A percentile compares a stretch with the other conserved stretches of the same genome.
Conservation (phyloP, 1,284 basidiomycete genomes). For the Cystobasidiaceae sp. region DNA sequence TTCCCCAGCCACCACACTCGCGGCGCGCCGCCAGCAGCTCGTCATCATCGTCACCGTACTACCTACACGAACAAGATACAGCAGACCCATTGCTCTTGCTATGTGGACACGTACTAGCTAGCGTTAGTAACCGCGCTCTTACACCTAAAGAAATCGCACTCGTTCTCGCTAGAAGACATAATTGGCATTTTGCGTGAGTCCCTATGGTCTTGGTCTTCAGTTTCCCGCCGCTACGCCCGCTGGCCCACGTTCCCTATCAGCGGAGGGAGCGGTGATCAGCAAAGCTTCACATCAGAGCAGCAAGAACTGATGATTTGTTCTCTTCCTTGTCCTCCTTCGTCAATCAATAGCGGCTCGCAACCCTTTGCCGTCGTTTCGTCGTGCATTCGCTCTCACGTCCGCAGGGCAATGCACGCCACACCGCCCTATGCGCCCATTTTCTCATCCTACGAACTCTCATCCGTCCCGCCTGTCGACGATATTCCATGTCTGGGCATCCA, state of each 20-base stretch:
- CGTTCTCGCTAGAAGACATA: constrained; percentile 37
- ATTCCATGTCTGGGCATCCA: constrained; percentile 40
- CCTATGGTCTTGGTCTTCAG: background rate
- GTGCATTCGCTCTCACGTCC: constrained; percentile 41
- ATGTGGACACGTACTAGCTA: constrained; percentile 20
- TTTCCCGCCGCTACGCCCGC: background rate
- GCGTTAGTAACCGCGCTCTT: constrained; percentile 38
- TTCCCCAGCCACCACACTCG: constrained; percentile 21
- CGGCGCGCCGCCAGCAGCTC: too few species aligned
- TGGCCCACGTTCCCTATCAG: too few species aligned
- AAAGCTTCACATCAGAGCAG: too few species aligned
- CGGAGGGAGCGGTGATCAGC: too few species aligned
- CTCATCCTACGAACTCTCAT: constrained; percentile 40
- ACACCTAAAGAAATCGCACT: constrained; percentile 43
- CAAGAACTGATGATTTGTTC: too few species aligned
- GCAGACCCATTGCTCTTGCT: constrained; percentile 22
- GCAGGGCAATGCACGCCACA: constrained; percentile 16
- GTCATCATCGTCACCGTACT: too few species aligned
- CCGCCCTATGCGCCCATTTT: constrained; percentile 39
- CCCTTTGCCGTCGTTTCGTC: constrained; percentile 43
- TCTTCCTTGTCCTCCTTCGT: too few species aligned
- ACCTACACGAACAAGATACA: constrained; percentile 7
- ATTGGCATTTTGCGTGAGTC: constrained; percentile 40
- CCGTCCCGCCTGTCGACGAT: constrained; percentile 36
- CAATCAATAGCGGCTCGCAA: constrained; percentile 37